Conservation (phyloP, 1,284 basidiomycete genomes). For the Ustilago sp. region DNA sequence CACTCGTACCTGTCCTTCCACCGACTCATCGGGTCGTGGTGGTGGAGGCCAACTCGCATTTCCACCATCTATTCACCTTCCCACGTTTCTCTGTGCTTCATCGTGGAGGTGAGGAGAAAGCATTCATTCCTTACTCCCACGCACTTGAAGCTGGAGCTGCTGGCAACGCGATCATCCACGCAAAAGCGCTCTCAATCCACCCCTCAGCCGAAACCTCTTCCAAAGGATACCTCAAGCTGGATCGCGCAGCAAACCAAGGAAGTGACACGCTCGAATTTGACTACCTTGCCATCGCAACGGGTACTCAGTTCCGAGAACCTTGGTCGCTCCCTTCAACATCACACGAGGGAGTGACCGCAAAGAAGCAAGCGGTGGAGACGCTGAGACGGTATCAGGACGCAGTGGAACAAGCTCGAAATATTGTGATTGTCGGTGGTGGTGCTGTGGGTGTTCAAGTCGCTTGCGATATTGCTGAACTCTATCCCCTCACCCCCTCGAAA, state of each 20-base stretch:
- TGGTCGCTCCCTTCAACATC: conserved; percentile 32
- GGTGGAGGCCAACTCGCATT: conserved; percentile 72
- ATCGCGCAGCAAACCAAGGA: neutral
- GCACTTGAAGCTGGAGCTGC: conserved; percentile 75
- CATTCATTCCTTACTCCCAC: conserved; percentile 73
- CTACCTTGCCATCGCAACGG: conserved; percentile 46
- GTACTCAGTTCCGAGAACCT: conserved; percentile 27
- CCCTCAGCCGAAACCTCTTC: neutral
- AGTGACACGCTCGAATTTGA: conserved; percentile 34
- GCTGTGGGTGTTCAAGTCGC: conserved; percentile 67
- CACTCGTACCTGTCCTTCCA: conserved; percentile 68
- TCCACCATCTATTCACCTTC: conserved; percentile 73
- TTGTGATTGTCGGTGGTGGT: conserved; percentile 67
- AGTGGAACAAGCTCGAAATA: conserved; percentile 47
- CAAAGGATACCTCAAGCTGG: conserved; percentile 27
- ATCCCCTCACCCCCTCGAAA: conserved; percentile 25
- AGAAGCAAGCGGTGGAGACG: conserved; percentile 52
- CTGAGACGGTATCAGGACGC: conserved; percentile 52
- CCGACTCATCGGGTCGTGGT: conserved; percentile 71
- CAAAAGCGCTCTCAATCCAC: conserved; percentile 33
- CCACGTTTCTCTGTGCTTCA: conserved; percentile 73
- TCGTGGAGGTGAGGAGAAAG: conserved; percentile 71
- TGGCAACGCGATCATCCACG: conserved; percentile 25
- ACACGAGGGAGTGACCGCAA: conserved; percentile 23
- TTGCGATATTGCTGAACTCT: conserved; percentile 60